Evolutionary conservation across 2,329 filamentous ascomycete species (phyloP).

Genomic region (Chaetothyriales sp.): DNA sequence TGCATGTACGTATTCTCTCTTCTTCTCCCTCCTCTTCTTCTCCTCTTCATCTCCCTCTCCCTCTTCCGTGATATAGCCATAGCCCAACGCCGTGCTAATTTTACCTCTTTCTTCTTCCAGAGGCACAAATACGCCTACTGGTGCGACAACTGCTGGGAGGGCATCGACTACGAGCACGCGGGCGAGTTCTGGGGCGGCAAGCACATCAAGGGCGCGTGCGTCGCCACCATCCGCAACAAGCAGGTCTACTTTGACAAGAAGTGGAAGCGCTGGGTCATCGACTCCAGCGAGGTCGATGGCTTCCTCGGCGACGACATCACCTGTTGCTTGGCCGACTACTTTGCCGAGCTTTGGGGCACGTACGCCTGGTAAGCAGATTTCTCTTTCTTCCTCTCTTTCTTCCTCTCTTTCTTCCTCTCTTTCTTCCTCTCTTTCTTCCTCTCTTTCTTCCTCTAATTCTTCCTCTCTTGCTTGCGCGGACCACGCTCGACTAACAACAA

Average conservation of each 20-base stretch:
- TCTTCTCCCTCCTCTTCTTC: not conserved
- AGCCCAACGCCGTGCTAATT: not conserved
- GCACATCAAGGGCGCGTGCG: not conserved
- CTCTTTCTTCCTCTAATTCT: not conserved
- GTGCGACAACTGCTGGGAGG: not conserved
- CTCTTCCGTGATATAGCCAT: not conserved
- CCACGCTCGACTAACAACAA: not conserved
- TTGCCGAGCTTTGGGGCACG: not conserved
- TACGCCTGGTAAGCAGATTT: not conserved
- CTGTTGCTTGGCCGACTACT: not conserved
- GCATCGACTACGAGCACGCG: not conserved
- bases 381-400: not conserved
- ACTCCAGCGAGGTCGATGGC: not conserved
- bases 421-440: not conserved
- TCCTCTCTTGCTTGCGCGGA: too few relatives aligned
- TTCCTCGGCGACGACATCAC: not conserved
- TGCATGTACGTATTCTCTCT: not conserved
- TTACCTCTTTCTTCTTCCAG: not conserved
- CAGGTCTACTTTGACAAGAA: not conserved
- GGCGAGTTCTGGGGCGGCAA: not conserved
- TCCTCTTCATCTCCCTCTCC: not conserved
- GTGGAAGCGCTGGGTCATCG: not conserved
- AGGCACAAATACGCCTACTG: not conserved
- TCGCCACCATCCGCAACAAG: not conserved
- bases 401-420: too few relatives aligned